These are phyloP conservation scores for Coelastrella sp. DNA, from an alignment of 139 green algal species.

Conservation along the genomic window DNA sequence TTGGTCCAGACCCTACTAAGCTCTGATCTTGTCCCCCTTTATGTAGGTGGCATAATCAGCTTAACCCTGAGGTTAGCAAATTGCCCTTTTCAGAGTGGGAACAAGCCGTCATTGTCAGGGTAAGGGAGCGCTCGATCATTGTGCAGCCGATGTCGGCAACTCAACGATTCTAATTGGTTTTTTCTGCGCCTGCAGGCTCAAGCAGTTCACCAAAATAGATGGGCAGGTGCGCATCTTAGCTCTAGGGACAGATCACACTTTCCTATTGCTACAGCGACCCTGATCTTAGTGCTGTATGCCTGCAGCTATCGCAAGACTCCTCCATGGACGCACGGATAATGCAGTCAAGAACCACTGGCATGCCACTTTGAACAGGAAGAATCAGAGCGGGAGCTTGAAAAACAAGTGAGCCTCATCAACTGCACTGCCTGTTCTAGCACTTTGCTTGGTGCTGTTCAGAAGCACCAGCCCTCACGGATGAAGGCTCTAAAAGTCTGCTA, in stretches of 20 bases:
- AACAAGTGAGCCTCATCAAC: conserved; percentile 46
- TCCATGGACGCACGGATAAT: conserved; percentile 75
- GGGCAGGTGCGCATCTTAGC: conserved; percentile 49
- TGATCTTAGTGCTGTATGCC: conserved; percentile 32
- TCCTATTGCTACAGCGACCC: not conserved
- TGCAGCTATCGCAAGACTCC: conserved; percentile 70
- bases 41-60: conserved; percentile 71
- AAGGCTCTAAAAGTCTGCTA: not conserved
- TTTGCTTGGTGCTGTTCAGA: not conserved
- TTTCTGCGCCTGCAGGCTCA: conserved; percentile 50
- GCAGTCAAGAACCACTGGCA: conserved; percentile 79
- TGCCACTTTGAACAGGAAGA: conserved; percentile 67
- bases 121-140: conserved; percentile 12
- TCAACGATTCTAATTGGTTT: not conserved
- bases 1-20: not conserved
- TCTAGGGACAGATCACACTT: not conserved
- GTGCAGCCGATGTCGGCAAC: not conserved
- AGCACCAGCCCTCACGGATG: not conserved
- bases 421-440: not conserved
- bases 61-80: conserved; percentile 69
- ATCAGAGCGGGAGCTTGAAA: conserved; percentile 27
- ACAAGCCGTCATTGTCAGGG: conserved; percentile 70
- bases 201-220: conserved; percentile 62
- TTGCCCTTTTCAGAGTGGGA: conserved; percentile 72
- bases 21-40: not conserved